Base-by-base conservation (phyloP, 805 yeast genomes). In the Metschnikowia cerradonensis region DNA sequence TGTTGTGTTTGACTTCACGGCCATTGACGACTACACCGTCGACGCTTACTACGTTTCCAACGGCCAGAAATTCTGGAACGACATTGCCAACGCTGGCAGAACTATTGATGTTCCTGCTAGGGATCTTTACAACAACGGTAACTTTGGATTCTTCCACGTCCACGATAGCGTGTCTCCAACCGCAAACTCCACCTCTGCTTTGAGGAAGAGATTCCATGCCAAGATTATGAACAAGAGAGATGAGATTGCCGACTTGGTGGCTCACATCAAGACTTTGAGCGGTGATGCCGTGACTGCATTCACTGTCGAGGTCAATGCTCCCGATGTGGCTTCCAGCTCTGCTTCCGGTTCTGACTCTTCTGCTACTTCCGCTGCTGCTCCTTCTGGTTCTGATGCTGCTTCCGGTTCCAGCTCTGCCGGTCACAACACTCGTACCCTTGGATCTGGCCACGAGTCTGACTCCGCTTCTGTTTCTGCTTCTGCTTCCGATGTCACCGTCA, bases 151-250 rank as follows among this genome's bases (percentile, higher is more conserved):
- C 35, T 68, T 45, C 68, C 67, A 64, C 41, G 69, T 71, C 45
- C 67, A 62, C 53, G 56, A 50, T 14, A 59, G 60, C 34, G 48
- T 61, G 54, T 43, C 60, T 14, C 70, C 73, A 44, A 60, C 65
- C 36, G 55, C 69, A 33, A 72, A 72, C 69, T 71, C 76, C 37
- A 68, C 76, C 55, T 67, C 68, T 52, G 71, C 71, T 35, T 59
- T 70, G 62, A 70, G 71, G 64, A 72, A 62, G 62, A 70, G 76
- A 68, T 58, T 58, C 57, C 50, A 50, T 55, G 40, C 58, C 10
- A 47, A 58, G 46, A 64, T 69, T 49, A 59, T 66, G 52, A 59
- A 58, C 53, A 63, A 63, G 59, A 70, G 70, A 62, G 75, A 67
- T 53, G 72, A 49, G 26, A 53, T 41, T n/a, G 39, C 60, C 20